Evolutionary conservation across 176 grass and related monocot genomes (phyloP), one percentile per base, ranked within the genome.

Genomic region (Carex myosuroides): DNA sequence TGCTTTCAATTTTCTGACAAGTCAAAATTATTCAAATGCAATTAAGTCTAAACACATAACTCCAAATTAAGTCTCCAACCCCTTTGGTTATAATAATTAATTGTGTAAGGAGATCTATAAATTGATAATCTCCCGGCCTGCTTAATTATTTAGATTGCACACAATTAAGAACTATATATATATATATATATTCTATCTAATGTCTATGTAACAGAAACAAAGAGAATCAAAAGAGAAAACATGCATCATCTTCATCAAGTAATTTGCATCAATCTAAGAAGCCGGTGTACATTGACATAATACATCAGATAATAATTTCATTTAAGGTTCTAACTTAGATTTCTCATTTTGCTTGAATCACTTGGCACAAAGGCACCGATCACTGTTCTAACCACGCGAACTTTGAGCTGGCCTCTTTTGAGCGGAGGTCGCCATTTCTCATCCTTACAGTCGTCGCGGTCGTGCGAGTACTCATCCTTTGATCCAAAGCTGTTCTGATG

Each of bases 401-500:
- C 33, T 24, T 82, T 82, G 41, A 82, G 79, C 60, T 82, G 80
- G 9, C 80, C 60, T 8, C 80, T 24, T 17, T 26, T 82, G 60
- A 82, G 44, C 0, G 80, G 37, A 20, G 60, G 80, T 3, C 37
- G 59, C 33, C 60, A 8, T 6, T 3, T 53, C 80, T 64, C 59
- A 17, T 82, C 80, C 20, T 82, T 82, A 52, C 80, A 82, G 60
- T 82, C 60, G n/a, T 41, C 46, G 60, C 22, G n/a, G 33, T 52
- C 18, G 60, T 82, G 60, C 11, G 13, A 13, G 39, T 0, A 82
- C 39, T 82, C 60, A 6, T 67, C 59, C 29, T 26, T 82, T 3
- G 39, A 82, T 18, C 60, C 60, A 5, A 82, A 82, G 44, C 80
- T 82, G 11, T 66, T 82, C 37, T 82, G 80, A 26, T 82, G 80